phyloP scores from a whole-genome alignment of 2,329 filamentous ascomycete genomes.

The Penicillium fuscoglaucum region DNA sequence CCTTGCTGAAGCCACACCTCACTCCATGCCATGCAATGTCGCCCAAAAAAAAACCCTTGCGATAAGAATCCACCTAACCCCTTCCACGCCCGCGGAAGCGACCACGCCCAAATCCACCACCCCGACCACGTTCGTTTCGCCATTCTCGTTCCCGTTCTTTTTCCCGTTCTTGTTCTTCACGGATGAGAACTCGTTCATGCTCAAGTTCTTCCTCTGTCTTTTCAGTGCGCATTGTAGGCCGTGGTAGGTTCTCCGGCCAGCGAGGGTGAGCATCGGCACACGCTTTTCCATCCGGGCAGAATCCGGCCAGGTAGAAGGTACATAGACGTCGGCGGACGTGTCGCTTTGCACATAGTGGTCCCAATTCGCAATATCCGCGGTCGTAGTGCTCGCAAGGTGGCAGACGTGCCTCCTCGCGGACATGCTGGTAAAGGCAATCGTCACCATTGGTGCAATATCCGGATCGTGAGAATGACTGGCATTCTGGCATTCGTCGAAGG shows the following conservation, averaged over 20 bases:
- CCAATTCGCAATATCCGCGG: conserved; percentile 88
- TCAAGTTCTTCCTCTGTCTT: conserved; percentile 71
- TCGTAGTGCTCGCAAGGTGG: conserved; percentile 90
- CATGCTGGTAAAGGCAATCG: conserved; percentile 90
- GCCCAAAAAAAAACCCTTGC: conserved; percentile 3
- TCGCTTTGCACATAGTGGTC: conserved; percentile 81
- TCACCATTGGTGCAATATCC: conserved; percentile 96
- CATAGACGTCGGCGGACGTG: conserved; percentile 83
- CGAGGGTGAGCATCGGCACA: conserved; percentile 81
- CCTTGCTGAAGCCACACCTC: conserved; percentile 2
- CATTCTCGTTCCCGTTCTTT: conserved; percentile 57
- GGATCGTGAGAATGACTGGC: conserved; percentile 91
- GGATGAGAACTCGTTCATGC: conserved; percentile 54
- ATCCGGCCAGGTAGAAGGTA: conserved; percentile 84
- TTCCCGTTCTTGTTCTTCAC: conserved; percentile 61
- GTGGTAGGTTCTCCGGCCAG: conserved; percentile 67
- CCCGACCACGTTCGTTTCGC: conserved; percentile 53
- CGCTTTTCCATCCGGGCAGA: conserved; percentile 78
- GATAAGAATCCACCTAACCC: conserved; percentile 27
- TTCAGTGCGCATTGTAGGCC: conserved; percentile 62
- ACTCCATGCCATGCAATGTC: conserved; percentile 16
- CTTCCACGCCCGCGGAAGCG: conserved; percentile 50
- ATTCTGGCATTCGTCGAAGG: conserved; percentile 96
- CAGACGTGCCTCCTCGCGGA: conserved; percentile 76
- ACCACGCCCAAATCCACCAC: conserved; percentile 47